Conservation (phyloP, 202 grass and related monocot species). For the Carex arenaria region DNA sequence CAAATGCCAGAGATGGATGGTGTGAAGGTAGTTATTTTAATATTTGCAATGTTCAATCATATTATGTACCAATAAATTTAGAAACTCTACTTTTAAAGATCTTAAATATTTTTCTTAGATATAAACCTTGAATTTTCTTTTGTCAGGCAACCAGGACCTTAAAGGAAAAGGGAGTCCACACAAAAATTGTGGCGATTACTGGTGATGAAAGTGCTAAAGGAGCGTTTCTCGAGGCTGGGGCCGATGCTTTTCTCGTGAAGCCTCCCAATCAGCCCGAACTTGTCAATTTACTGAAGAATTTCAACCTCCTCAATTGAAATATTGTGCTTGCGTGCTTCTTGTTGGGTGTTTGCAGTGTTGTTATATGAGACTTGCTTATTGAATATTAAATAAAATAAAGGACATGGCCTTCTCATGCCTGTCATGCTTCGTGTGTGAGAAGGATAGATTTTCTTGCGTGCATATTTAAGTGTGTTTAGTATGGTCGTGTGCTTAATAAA, state of each 20-base stretch:
- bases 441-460: background rate
- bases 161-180: background rate
- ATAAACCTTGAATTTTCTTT: background rate
- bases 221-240: constrained; percentile 18
- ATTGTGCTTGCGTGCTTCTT: background rate
- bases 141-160: constrained; percentile 11
- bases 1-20: constrained; percentile 27
- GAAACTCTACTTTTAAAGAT: background rate
- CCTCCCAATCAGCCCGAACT: background rate
- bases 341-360: background rate
- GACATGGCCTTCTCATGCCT: background rate
- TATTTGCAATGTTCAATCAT: background rate
- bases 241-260: constrained; percentile 17
- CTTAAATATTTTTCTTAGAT: background rate
- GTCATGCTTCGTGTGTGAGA: background rate
- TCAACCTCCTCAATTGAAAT: background rate
- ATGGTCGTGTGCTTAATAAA: background rate
- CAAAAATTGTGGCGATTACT: constrained; percentile 20
- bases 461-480: background rate
- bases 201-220: background rate
- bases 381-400: background rate
- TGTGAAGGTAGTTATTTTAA: constrained; percentile 13
- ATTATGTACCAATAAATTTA: background rate
- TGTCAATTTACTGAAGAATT: background rate
- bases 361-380: background rate